A percentile compares a stretch with the other conserved stretches of the same genome.
phyloP scores from a whole-genome alignment of 2,329 filamentous ascomycete species.

The Exserohilum rostratum region DNA sequence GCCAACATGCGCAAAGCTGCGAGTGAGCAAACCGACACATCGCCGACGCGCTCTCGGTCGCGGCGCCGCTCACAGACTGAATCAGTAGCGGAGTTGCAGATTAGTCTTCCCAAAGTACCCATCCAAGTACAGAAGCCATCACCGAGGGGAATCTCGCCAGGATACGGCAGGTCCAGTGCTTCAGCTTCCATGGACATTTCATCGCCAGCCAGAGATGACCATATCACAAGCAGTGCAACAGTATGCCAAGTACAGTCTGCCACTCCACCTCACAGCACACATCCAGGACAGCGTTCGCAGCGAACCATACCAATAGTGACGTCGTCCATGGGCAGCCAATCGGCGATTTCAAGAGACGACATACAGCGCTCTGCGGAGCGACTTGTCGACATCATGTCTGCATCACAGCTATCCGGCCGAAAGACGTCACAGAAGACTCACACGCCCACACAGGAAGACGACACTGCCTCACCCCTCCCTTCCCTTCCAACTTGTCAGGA shows the following conservation, averaged over 20 bases:
- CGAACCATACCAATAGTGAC: slow-evolving; percentile 10
- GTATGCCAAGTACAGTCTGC: background rate
- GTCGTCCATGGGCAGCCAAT: slow-evolving; percentile 5
- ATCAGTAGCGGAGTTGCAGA: slow-evolving; percentile 14
- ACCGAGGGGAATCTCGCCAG: slow-evolving; percentile 4
- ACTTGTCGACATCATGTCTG: slow-evolving; percentile 4
- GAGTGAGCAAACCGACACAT: slow-evolving; percentile 20
- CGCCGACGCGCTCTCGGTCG: slow-evolving; percentile 26
- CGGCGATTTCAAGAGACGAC: slow-evolving; percentile 5
- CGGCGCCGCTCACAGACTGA: slow-evolving; percentile 15
- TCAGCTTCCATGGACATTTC: slow-evolving; percentile 36
- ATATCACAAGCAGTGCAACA: background rate
- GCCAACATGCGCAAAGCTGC: slow-evolving; percentile 11
- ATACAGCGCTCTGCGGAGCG: slow-evolving; percentile 25
- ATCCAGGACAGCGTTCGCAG: slow-evolving; percentile 5
- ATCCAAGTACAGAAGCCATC: slow-evolving; percentile 6
- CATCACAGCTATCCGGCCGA: background rate
- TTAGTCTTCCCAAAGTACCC: slow-evolving; percentile 24
- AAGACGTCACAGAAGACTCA: background rate
- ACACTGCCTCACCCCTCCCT: background rate
- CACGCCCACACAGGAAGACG: background rate
- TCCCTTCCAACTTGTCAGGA: background rate
- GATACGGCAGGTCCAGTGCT: slow-evolving; percentile 25
- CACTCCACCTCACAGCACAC: slow-evolving; percentile 1
- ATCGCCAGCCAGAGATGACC: slow-evolving; percentile 10